A percentile compares a stretch with the other conserved stretches of the same genome.
phyloP scores from a whole-genome alignment of 345 rosid species.

The Aquilaria yunnanensis region DNA sequence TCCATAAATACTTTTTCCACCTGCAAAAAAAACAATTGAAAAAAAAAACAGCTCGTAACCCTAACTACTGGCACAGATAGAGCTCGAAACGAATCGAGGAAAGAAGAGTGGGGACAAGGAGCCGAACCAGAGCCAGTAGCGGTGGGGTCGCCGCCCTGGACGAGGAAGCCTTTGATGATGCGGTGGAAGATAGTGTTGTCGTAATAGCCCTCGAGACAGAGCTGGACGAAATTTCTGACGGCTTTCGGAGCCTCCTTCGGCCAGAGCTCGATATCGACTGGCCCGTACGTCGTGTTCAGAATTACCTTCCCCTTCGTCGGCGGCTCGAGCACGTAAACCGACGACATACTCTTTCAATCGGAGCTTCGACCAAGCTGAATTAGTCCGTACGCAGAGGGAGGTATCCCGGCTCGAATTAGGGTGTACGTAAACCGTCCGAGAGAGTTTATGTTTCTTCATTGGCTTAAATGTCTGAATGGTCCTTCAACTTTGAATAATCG shows the following conservation, averaged over 20 bases:
- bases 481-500: no score
- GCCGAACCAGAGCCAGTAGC: slow-evolving; percentile 73
- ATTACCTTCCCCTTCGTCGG: slow-evolving; percentile 93
- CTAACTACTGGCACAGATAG: neutral
- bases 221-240: slow-evolving; percentile 86
- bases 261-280: slow-evolving; percentile 90
- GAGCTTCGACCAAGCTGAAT: neutral
- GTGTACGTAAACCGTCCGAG: no score
- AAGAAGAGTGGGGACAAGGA: neutral
- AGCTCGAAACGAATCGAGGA: neutral
- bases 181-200: slow-evolving; percentile 89
- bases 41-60: slow-evolving; percentile 3
- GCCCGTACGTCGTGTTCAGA: slow-evolving; percentile 77
- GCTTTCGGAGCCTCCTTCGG: slow-evolving; percentile 95
- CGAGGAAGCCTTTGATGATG: slow-evolving; percentile 77
- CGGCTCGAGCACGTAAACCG: slow-evolving; percentile 84
- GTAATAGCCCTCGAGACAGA: slow-evolving; percentile 89
- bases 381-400: no score
- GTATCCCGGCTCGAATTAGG: no score
- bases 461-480: no score
- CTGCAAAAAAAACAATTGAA: slow-evolving; percentile 23
- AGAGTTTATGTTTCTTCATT: no score
- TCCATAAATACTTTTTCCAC: slow-evolving; percentile 89
- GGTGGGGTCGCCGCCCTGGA: slow-evolving; percentile 91
- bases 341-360: slow-evolving; percentile 47